These are phyloP conservation scores for Cajanus cajan DNA, from an alignment of 306 rosid genomes.

Conservation along the genomic window DNA sequence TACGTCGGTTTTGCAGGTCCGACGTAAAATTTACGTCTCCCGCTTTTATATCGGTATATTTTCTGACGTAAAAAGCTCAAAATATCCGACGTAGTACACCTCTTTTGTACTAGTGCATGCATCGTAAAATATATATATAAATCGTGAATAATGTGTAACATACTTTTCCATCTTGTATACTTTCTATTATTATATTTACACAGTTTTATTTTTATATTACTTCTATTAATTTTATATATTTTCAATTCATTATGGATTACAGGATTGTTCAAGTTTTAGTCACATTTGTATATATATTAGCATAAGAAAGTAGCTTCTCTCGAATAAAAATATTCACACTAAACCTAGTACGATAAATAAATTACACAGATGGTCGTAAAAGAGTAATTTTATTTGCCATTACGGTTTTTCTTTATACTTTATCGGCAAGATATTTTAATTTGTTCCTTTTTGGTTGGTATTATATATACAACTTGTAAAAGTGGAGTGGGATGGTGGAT, in stretches of 20 bases:
- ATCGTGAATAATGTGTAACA: not conserved
- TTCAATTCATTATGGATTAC: not conserved
- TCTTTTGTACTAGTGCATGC: no score
- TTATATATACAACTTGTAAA: not conserved
- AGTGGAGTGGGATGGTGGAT: not conserved
- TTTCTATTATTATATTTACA: not conserved
- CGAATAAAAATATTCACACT: no score
- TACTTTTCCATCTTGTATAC: not conserved
- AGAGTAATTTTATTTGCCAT: no score
- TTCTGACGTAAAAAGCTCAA: no score
- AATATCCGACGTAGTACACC: no score
- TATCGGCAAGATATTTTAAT: not conserved
- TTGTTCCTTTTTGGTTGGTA: not conserved
- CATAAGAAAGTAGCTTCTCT: not conserved
- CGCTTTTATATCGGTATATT: no score
- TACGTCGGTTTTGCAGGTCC: no score
- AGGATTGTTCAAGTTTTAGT: not conserved
- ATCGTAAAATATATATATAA: no score
- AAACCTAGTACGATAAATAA: no score
- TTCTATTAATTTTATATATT: not conserved
- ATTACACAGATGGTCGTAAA: no score
- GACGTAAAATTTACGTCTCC: no score
- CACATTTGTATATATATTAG: not conserved
- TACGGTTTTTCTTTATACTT: not conserved
- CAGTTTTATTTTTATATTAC: not conserved